Evolutionary conservation across 192 early-diverging fungal genomes (phyloP).

Genomic region (Linnemannia exigua): DNA sequence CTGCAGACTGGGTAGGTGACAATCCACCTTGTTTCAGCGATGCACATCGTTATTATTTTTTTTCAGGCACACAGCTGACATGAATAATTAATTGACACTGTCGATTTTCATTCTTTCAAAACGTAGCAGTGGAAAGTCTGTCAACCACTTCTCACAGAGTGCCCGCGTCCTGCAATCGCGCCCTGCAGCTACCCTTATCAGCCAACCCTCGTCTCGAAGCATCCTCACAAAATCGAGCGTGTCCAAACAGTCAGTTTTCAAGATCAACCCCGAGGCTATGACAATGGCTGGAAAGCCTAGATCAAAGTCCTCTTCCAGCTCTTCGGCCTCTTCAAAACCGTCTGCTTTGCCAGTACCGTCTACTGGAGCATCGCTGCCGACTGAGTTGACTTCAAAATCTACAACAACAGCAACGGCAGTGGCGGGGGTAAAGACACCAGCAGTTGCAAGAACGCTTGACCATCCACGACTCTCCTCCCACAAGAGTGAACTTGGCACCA

Average conservation of each 20-base stretch:
- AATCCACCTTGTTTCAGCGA: background rate
- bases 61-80: background rate
- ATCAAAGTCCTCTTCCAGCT: background rate
- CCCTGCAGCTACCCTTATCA: background rate
- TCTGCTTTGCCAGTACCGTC: background rate
- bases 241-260: background rate
- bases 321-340: background rate
- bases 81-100: background rate
- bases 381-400: background rate
- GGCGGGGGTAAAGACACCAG: no score
- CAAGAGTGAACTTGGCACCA: background rate
- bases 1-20: slow-evolving; percentile 11
- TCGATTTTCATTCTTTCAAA: background rate
- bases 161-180: slow-evolving; percentile 17
- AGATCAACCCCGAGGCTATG: background rate
- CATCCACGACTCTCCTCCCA: background rate
- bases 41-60: background rate
- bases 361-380: background rate
- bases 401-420: background rate
- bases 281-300: slow-evolving; percentile 7
- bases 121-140: slow-evolving; percentile 14
- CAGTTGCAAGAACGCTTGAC: background rate
- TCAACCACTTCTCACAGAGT: slow-evolving; percentile 45
- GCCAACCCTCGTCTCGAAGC: background rate
- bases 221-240: background rate